Conservation (phyloP, 139 green algal genomes). For the Haematococcus sp. region DNA sequence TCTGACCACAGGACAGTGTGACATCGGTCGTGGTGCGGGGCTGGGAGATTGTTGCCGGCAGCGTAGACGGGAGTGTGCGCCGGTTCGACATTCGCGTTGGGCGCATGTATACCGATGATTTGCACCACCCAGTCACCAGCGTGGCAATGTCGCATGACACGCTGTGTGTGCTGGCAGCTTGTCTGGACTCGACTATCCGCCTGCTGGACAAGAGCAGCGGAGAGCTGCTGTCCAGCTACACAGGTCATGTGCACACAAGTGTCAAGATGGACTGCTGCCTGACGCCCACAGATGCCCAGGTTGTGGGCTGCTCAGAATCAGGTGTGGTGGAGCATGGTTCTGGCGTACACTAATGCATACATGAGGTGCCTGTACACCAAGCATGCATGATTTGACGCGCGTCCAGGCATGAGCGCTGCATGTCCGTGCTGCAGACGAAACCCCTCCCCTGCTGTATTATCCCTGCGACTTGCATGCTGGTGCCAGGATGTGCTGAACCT, state of each 20-base stretch:
- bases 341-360: background rate
- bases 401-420: background rate
- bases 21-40: constrained; percentile 61
- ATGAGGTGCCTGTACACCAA: background rate
- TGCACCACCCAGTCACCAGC: constrained; percentile 70
- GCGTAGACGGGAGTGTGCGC: constrained; percentile 85
- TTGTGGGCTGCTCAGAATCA: constrained; percentile 77
- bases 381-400: background rate
- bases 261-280: constrained; percentile 80
- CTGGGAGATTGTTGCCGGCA: constrained; percentile 68
- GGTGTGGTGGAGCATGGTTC: constrained; percentile 40
- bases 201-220: constrained; percentile 56
- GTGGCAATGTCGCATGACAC: constrained; percentile 44
- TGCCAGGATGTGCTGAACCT: too few species aligned
- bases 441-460: background rate
- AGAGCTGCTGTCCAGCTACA: constrained; percentile 78
- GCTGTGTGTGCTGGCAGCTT: constrained; percentile 69
- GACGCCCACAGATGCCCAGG: constrained; percentile 68
- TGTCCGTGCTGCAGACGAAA: background rate
- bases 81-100: constrained; percentile 86
- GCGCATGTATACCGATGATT: constrained; percentile 64
- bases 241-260: constrained; percentile 64
- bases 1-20: constrained; percentile 73
- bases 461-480: background rate
- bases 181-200: constrained; percentile 66